Conservation (phyloP, 2,329 filamentous ascomycete genomes). For the Diaporthe sp. region DNA sequence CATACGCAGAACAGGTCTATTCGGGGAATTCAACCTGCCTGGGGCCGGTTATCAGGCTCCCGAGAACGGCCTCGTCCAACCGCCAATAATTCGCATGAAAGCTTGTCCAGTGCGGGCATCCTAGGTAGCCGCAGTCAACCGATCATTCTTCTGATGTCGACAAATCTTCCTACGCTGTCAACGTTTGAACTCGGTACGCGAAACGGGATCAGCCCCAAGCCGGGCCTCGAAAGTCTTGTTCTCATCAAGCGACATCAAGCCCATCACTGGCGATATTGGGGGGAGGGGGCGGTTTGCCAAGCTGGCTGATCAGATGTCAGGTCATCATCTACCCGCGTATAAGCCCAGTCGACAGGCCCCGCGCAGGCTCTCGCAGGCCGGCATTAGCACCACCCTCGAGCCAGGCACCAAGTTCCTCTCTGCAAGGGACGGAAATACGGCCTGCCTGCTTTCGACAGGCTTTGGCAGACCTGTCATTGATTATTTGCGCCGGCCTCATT, state of each 20-base stretch:
- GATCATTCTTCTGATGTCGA: conserved; percentile 27
- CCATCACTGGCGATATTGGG: not conserved
- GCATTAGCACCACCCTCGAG: not conserved
- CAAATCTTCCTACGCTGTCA: conserved; percentile 28
- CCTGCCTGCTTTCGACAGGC: not conserved
- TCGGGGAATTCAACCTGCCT: not conserved
- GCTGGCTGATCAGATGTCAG: conserved; percentile 8
- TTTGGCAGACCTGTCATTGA: too few species aligned
- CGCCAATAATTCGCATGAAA: not conserved
- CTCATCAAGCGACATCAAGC: not conserved
- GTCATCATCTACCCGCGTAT: not conserved
- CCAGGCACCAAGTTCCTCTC: too few species aligned
- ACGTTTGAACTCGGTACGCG: conserved; percentile 26
- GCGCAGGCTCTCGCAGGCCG: not conserved
- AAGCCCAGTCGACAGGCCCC: not conserved
- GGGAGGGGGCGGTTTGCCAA: not conserved
- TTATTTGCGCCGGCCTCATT: not conserved
- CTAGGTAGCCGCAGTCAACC: conserved; percentile 8
- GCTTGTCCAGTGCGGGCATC: conserved; percentile 20
- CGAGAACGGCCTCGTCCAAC: conserved; percentile 19
- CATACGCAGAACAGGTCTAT: not conserved
- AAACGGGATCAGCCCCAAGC: conserved; percentile 24
- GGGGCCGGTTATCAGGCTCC: conserved; percentile 18
- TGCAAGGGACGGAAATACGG: not conserved
- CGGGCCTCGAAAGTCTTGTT: conserved; percentile 16